Evolutionary conservation across 2,329 filamentous ascomycete genomes (phyloP), one percentile per base, ranked within the genome.

Genomic region (Sarocladium kiliense): DNA sequence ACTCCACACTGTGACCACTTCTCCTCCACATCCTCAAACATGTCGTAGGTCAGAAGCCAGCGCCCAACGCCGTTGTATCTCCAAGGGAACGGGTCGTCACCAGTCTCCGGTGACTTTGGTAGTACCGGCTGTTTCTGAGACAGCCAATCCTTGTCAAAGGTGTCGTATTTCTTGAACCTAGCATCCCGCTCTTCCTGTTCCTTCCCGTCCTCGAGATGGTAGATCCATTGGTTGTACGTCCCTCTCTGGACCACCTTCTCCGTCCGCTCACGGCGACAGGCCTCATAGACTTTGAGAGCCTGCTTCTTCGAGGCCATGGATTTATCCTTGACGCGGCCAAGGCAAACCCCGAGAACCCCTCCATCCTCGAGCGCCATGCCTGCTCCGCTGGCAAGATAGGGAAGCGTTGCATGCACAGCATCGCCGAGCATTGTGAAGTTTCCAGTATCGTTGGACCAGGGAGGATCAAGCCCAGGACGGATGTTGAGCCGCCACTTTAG

Each of bases 321-420:
- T 55, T 66, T 69, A 34, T 73, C 69, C 0, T 69, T 71, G 1
- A 82, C 59, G 3, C 73, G 71, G 0, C 73, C 73, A 1, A 85
- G 72, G 55, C 79, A 82, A 44, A 82, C 68, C 0, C 82, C 41
- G 3, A 44, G 21, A 12, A 44, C 19, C 18, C 41, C 41, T 9
- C 41, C 41, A 16, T 44, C 41, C 64, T 86, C 82, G 1, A 85
- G 70, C 3, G 78, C 77, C 81, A 85, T 84, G 2, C 81, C 81
- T 0, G 81, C 81, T 2, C 80, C 74, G 32, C 57, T 65, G 2
- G 81, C 80, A 0, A 85, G 70, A 62, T 87, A 87, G 0, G 84
- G 85, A 0, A 87, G 70, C 0, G 82, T 86, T 1, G 84, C 82
- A 58, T 87, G 83, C 2, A 82, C 81, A 0, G 83, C 80, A 61